phyloP scores from a whole-genome alignment of 208 protist genomes.

The Herpetomonas samuelpessoai region DNA sequence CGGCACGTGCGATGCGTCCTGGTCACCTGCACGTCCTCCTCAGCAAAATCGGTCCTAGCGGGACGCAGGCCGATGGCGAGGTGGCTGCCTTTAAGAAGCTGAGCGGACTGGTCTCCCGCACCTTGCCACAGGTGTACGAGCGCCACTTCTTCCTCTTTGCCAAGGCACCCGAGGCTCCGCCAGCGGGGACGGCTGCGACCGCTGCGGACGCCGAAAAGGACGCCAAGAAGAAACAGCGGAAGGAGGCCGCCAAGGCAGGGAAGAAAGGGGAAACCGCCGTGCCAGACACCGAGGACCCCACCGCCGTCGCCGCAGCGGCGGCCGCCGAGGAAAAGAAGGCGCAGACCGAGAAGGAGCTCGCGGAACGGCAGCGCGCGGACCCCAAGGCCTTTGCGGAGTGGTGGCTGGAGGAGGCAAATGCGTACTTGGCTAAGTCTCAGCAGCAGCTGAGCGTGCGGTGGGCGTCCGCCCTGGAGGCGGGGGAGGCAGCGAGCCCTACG shows the following conservation, averaged over 20 bases:
- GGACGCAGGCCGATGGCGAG: slow-evolving; percentile 65
- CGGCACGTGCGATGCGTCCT: slow-evolving; percentile 90
- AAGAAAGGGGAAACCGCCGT: not conserved
- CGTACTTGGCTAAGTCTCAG: slow-evolving; percentile 40
- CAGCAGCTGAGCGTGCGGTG: slow-evolving; percentile 46
- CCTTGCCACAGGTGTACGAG: slow-evolving; percentile 69
- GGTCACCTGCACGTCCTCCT: slow-evolving; percentile 82
- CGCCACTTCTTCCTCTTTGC: slow-evolving; percentile 82
- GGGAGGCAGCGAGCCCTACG: not conserved
- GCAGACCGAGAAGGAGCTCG: not conserved
- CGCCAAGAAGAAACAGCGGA: slow-evolving; percentile 3
- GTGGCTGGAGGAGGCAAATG: slow-evolving; percentile 43
- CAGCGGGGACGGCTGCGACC: not conserved
- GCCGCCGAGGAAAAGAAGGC: slow-evolving; percentile 2
- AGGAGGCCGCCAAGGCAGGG: not conserved
- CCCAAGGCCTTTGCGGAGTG: slow-evolving; percentile 32
- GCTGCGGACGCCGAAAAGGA: not conserved
- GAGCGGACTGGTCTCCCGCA: slow-evolving; percentile 44
- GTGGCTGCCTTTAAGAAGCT: slow-evolving; percentile 66
- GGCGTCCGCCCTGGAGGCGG: slow-evolving; percentile 50
- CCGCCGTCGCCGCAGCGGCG: not conserved
- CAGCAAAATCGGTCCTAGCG: slow-evolving; percentile 62
- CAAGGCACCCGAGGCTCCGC: slow-evolving; percentile 16
- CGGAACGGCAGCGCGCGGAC: not conserved
- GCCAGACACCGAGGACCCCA: not conserved